Base-by-base conservation (phyloP, 306 rosid species). In the Rosa chinensis region DNA sequence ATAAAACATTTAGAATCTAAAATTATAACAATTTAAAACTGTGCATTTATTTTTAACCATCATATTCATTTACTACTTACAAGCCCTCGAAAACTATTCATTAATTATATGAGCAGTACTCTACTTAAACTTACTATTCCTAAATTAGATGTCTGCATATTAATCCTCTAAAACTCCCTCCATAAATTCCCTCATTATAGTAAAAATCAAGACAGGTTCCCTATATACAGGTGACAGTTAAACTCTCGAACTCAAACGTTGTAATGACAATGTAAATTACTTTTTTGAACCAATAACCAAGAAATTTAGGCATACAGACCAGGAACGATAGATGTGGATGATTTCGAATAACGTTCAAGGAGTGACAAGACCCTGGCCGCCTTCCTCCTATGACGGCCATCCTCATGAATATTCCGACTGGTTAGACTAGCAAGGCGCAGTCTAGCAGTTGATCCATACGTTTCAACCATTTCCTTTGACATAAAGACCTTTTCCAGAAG, bases 271-370 rank as follows among this genome's bases (percentile, higher is more conserved):
- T 39, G 52, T 32, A 73, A 76, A 52, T 49, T 39, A 61, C 42
- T n/a, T n/a, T 59, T 50, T n/a, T 70, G 16, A 72, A 44, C 44
- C 14, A 1, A 63, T 35, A 70, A 66, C 64, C 66, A 73, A 69
- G 79, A 77, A 43, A 73, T 77, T 76, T 86, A 76, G 79, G 85
- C 32, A 76, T 55, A 72, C 10, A 82, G 80, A 44, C 87, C 94
- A 1, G 94, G 87, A 75, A 88, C 20, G 20, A 87, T 80, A 63
- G 90, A 85, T 56, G 87, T 84, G 1, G 91, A 93, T 10, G 97
- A 89, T 80, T 52, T 93, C 21, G 98, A 93, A 66, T 88, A 89
- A 7, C 96, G 92, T 62, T 93, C 98, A 28, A 91, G 70, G 78
- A 89, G 86, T 49, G 88, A 62, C 37, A 93, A 77, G 63, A 93